Evolutionary conservation across 139 green algal species (phyloP), one percentile per base, ranked within the genome.

Genomic region (Asterochloris sp.): DNA sequence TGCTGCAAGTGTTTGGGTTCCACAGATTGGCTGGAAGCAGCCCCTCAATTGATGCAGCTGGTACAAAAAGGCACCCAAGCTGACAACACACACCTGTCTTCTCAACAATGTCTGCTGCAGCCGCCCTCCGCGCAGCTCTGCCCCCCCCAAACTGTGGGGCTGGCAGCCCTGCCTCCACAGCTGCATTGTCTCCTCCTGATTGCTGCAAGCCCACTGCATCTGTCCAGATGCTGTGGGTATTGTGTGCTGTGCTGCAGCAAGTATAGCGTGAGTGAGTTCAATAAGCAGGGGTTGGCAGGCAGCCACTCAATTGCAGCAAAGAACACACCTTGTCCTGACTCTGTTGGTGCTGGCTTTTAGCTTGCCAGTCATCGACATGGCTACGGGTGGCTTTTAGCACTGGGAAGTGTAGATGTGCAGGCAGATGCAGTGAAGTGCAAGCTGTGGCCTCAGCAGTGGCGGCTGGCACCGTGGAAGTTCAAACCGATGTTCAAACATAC

Each of bases 181-280:
- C 89, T 13, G 87, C 79, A 78, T 97, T 97, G 38, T 87, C 88
- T 54, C 93, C 93, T 26, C 76, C 76, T 28, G 86, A 68, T 47
- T 85, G 84, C 78, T 88, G 64, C 62, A 89, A 83, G 0, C 93
- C 93, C 75, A 97, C 97, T 0, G 92, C 89, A 78, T 95, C 93
- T 68, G 87, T 91, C 93, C 93, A 97, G 87, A 97, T 96, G 62
- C 89, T 86, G 81, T 92, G 94, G 23, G 84, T 89, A 67, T 96
- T 89, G 28, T 96, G 83, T n/a, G 92, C 90, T 12, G 83, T 88
- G 76, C 92, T 95, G 87, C 82, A 83, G n/a, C 19, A 61, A 13
- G 13, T 23, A 62, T 23, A 8, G 27, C 16, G 66, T 61, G n/a
- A 63, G 38, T 73, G 15, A 60, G 23, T 62, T 27, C 80, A 61